Evolutionary conservation across 331 rosid genomes (phyloP).

Genomic region (Arachis monticola): DNA sequence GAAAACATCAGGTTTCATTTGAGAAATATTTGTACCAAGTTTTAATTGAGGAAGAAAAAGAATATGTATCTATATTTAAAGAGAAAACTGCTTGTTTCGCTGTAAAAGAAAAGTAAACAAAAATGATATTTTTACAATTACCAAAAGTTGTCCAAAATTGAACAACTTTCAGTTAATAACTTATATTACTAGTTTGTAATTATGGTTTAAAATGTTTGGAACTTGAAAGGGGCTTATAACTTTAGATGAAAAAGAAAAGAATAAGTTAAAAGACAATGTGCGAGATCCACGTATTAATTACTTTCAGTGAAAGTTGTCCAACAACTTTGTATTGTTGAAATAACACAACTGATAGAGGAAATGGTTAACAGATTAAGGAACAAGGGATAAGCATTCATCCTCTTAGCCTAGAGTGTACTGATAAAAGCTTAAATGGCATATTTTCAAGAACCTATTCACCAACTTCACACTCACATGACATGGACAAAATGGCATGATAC

Average conservation of each 20-base stretch:
- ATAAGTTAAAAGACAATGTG: no score
- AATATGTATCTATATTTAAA: neutral
- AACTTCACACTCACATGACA: neutral
- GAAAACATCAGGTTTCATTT: slow-evolving; percentile 40
- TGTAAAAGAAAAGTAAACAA: neutral
- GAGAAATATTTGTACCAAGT: slow-evolving; percentile 3
- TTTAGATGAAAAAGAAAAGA: no score
- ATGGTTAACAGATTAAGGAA: neutral
- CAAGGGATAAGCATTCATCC: neutral
- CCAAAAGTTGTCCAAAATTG: no score
- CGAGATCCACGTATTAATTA: no score
- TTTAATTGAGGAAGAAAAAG: slow-evolving; percentile 12
- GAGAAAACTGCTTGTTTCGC: neutral
- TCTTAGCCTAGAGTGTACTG: neutral
- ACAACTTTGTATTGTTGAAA: no score
- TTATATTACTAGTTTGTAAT: no score
- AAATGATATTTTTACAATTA: no score
- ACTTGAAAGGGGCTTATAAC: no score
- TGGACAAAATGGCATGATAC: slow-evolving; percentile 1
- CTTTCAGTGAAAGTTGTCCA: no score
- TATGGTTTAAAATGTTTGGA: no score
- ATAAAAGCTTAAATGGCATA: slow-evolving; percentile 11
- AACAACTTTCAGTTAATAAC: no score
- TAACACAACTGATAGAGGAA: no score
- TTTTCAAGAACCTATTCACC: slow-evolving; percentile 12